A percentile compares a stretch with the other conserved stretches of the same genome.
These are phyloP conservation scores for Samsoniella hepiali DNA, from an alignment of 2,329 filamentous ascomycete genomes.

Conservation along the genomic window DNA sequence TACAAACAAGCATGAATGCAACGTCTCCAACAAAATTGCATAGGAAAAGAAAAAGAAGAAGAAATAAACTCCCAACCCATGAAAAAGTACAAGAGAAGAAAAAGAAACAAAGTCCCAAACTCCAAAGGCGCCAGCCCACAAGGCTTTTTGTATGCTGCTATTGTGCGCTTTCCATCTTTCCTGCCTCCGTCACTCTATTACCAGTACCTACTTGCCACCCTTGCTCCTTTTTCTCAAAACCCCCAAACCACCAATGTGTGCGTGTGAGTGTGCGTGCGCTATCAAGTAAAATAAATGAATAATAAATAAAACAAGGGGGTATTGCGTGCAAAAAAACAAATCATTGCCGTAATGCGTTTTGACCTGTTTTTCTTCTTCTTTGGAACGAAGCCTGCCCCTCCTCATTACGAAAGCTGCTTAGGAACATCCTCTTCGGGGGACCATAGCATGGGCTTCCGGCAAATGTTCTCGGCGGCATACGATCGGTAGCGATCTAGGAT, in stretches of 20 bases:
- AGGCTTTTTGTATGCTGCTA: not conserved
- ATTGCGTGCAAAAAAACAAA: not conserved
- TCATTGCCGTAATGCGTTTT: not conserved
- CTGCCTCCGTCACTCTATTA: not conserved
- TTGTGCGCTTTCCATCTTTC: not conserved
- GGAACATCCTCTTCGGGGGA: conserved; percentile 20
- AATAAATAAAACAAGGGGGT: not conserved
- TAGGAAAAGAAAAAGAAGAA: not conserved
- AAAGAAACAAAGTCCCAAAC: not conserved
- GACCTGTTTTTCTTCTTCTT: not conserved
- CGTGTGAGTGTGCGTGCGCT: not conserved
- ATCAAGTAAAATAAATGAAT: conserved; percentile 3
- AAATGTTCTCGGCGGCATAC: conserved; percentile 52
- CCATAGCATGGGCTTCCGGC: conserved; percentile 34
- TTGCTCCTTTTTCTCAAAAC: not conserved
- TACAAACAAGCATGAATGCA: not conserved
- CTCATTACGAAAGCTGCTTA: not conserved
- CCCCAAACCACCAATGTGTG: not conserved
- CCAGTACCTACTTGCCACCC: not conserved
- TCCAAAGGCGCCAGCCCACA: conserved; percentile 3
- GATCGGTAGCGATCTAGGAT: conserved; percentile 50
- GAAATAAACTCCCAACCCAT: not conserved
- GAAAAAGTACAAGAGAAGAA: not conserved
- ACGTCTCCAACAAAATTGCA: not conserved
- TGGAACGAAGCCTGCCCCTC: not conserved